Base-by-base conservation (phyloP, 345 rosid species). In the Arabidopsis arenosa region DNA sequence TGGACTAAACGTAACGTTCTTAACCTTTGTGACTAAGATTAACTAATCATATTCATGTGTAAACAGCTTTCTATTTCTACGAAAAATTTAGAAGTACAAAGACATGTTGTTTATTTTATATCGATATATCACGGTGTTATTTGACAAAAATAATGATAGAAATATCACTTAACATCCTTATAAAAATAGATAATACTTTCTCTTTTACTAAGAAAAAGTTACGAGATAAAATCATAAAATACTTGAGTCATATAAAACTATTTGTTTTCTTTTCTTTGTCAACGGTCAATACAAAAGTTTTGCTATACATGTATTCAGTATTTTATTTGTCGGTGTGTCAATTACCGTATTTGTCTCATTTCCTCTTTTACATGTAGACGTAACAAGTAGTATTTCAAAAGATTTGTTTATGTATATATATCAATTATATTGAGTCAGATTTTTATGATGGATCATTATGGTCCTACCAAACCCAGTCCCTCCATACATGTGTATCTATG, bases 391-490 rank as follows among this genome's bases (percentile, higher is more conserved):
- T 47, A 26, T 49, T 36, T 61, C 5, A 37, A 72, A 36, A 37
- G 33, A 37, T 7, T 21, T 57, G 55, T 44, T 7, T 55, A 17
- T 28, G n/a, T 64, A 7, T 21, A 39, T 1, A 45, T 1, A n/a
- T 28, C 48, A 37, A 54, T 40, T n/a, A 56, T 18, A 35, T 45
- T 10, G 52, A 67, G 48, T 51, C 10, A 15, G 61, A 68, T 15
- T n/a, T 41, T 63, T 54, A 4, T 44, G 41, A 56, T 56, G 13
- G 64, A 44, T 59, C 66, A 59, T 23, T 59, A 36, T 47, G 58
- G 57, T 71, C 58, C 48, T 71, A 59, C 66, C 45, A 33, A 56
- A 56, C 32, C 7, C 33, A 56, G 17, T 43, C 41, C 30, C 30
- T 69, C 37, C 64, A 43, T 40, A 32, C 5, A 32, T 18, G 17